Evolutionary conservation across 768 basidiomycete species (phyloP).

Genomic region (Lyophyllum shimeji): DNA sequence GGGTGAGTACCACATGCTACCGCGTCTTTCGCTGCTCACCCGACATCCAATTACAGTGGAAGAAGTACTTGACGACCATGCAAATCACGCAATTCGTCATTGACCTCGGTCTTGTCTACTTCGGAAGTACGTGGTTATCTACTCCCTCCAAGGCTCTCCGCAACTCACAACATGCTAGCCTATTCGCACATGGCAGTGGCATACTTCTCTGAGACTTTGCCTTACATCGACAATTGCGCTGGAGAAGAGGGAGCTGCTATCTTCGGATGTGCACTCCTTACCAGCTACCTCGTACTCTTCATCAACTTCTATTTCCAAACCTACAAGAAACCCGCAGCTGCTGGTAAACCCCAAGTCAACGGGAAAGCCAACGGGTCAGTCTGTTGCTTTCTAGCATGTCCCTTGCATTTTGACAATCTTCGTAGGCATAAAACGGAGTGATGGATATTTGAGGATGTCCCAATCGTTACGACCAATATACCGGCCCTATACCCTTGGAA

Average conservation of each 20-base stretch:
- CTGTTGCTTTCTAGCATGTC: background rate
- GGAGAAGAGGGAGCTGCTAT: constrained; percentile 87
- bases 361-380: constrained; percentile 44
- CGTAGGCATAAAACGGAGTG: constrained; percentile 32
- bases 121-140: constrained; percentile 72
- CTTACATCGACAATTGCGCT: constrained; percentile 78
- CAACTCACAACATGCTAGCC: constrained; percentile 34
- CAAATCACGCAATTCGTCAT: constrained; percentile 97
- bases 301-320: constrained; percentile 93
- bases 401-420: constrained; percentile 9
- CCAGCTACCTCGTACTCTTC: constrained; percentile 91
- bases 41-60: constrained; percentile 68
- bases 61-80: constrained; percentile 95
- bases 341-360: constrained; percentile 35
- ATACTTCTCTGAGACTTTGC: constrained; percentile 61
- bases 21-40: constrained; percentile 6
- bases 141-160: background rate
- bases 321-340: constrained; percentile 60
- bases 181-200: constrained; percentile 79
- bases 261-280: constrained; percentile 86
- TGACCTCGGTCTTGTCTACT: constrained; percentile 89
- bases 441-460: constrained; percentile 17
- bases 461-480: constrained; percentile 31
- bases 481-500: constrained; percentile 36
- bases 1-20: constrained; percentile 52